Percentiles rank a stretch among this genome's conserved stretches.
phyloP scores from a whole-genome alignment of 495 filamentous ascomycete genomes.

The Daldinia bambusicola region DNA sequence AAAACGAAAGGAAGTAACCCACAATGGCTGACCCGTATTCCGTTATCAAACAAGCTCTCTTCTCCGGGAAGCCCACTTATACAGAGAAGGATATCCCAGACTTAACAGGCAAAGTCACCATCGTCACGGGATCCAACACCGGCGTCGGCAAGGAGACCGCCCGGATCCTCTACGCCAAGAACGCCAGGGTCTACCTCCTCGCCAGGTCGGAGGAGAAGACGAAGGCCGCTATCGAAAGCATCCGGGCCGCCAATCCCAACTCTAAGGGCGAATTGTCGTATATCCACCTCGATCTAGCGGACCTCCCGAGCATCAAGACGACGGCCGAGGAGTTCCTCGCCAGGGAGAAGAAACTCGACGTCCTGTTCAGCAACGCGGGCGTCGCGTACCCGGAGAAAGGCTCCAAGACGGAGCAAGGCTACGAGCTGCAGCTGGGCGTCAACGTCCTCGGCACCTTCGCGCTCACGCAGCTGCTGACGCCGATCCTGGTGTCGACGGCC shows the following conservation, averaged over 20 bases:
- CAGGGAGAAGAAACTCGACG: slow-evolving; percentile 40
- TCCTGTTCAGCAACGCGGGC: slow-evolving; percentile 53
- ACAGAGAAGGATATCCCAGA: slow-evolving; percentile 49
- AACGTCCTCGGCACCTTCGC: slow-evolving; percentile 54
- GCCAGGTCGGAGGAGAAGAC: slow-evolving; percentile 56
- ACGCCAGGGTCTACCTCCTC: slow-evolving; percentile 64
- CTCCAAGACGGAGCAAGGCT: slow-evolving; percentile 47
- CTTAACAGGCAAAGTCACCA: slow-evolving; percentile 47
- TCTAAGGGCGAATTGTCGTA: slow-evolving; percentile 42
- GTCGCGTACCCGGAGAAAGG: slow-evolving; percentile 42
- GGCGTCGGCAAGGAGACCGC: slow-evolving; percentile 60
- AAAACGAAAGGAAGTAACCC: neutral
- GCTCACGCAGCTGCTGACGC: slow-evolving; percentile 55
- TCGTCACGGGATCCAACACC: slow-evolving; percentile 62
- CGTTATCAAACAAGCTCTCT: slow-evolving; percentile 27
- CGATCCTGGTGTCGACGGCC: slow-evolving; percentile 45
- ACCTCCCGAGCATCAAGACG: slow-evolving; percentile 44
- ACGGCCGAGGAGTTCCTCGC: slow-evolving; percentile 39
- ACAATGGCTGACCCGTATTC: slow-evolving; percentile 21
- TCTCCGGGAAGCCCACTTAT: slow-evolving; percentile 44
- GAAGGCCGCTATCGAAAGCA: slow-evolving; percentile 40
- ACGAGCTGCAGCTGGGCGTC: slow-evolving; percentile 53
- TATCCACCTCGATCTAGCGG: slow-evolving; percentile 47
- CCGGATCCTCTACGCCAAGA: slow-evolving; percentile 55
- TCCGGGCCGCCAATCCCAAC: slow-evolving; percentile 39